Base-by-base conservation (phyloP, 2,329 filamentous ascomycete species). In the Metarhizium sp. region DNA sequence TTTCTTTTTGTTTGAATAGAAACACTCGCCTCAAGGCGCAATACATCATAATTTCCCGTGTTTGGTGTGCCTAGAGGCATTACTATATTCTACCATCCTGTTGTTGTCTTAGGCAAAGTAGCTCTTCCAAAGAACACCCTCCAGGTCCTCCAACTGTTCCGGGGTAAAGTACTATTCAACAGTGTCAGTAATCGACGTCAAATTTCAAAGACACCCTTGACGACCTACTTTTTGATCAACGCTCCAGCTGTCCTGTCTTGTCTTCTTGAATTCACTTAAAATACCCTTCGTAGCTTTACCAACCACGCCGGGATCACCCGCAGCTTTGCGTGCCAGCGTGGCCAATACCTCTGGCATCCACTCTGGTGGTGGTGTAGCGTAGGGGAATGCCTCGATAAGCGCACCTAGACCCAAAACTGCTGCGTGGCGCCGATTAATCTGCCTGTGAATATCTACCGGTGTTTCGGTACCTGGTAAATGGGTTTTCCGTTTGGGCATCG, bases 61-160 rank as follows among this genome's bases (percentile, higher is more conserved):
- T 16, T 20, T 48, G 4, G 2, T 25, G 20, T 46, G 43, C 43
- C 25, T 3, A 30, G 25, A 30, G 3, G 6, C 45, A 48, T 6
- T 6, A 29, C 20, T 14, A 46, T 46, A 25, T 10, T 10, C 45
- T 14, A 13, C 45, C 11, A 30, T 48, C 10, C 25, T 48, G 45
- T 29, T 25, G 11, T 25, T 25, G 25, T 48, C 14, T 69, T 75
- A 96, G 45, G 92, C 95, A 76, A 99, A 99, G 69, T 99, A 99
- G 71, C 92, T 97, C 85, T 99, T 99, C 94, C 94, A 99, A 53
- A 99, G 76, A 50, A 99, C 95, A 53, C 94, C 94, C 65, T 96
- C 92, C 57, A 99, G 72, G 67, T 97, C 92, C 70, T 97, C 94
- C 11, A 99, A 77, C 67, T 99, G 92, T 63, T 97, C 94, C 34